These are phyloP conservation scores for Globisporangium mamillatum DNA, from an alignment of 352 stramenopile species.

Conservation along the genomic window DNA sequence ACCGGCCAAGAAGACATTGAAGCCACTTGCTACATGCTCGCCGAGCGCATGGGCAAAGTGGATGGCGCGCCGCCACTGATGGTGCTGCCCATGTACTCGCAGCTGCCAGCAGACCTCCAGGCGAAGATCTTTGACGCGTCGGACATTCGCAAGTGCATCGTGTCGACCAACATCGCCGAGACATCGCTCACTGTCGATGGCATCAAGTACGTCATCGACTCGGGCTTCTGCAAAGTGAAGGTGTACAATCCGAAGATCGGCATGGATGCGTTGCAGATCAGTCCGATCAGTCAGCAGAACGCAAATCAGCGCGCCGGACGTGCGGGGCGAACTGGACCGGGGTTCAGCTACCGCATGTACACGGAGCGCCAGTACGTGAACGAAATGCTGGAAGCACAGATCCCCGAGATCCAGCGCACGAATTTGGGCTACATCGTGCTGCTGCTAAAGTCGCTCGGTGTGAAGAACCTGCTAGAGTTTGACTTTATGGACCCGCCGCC, in stretches of 20 bases:
- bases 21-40: conserved; percentile 91
- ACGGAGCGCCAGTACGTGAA: conserved; percentile 96
- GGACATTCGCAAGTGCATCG: conserved; percentile 95
- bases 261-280: conserved; percentile 97
- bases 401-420: conserved; percentile 98
- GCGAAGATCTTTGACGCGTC: conserved; percentile 97
- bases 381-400: conserved; percentile 97
- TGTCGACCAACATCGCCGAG: conserved; percentile 98
- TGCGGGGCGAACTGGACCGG: conserved; percentile 88
- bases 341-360: conserved; percentile 95
- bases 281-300: conserved; percentile 96
- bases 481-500: conserved; percentile 99
- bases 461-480: conserved; percentile 96
- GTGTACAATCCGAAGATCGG: conserved; percentile 99
- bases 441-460: conserved; percentile 97
- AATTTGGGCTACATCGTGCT: conserved; percentile 98
- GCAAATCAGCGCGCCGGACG: conserved; percentile 96
- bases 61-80: conserved; percentile 93
- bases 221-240: conserved; percentile 98
- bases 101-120: conserved; percentile 97
- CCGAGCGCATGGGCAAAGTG: conserved; percentile 94
- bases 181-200: conserved; percentile 95
- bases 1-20: conserved; percentile 99
- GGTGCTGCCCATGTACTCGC: conserved; percentile 99
- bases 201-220: conserved; percentile 98